Evolutionary conservation across 371 early-diverging fungal species (phyloP).

Genomic region (Mucor circinelloides): DNA sequence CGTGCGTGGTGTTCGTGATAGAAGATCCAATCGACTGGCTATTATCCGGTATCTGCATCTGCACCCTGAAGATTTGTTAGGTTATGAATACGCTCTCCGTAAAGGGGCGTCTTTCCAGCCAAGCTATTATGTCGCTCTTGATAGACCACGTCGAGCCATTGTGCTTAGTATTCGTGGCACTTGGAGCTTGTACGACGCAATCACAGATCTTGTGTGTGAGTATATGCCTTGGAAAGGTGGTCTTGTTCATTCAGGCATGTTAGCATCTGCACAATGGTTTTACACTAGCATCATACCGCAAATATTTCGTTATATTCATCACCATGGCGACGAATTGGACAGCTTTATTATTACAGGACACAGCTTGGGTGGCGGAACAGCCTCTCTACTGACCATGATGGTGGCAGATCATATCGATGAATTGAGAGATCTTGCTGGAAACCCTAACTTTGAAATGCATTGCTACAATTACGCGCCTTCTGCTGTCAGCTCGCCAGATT

Average conservation of each 20-base stretch:
- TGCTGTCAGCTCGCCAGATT: slow-evolving; percentile 62
- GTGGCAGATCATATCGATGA: slow-evolving; percentile 60
- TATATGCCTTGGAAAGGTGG: slow-evolving; percentile 86
- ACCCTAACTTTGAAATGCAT: slow-evolving; percentile 34
- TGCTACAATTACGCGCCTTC: slow-evolving; percentile 54
- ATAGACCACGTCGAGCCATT: slow-evolving; percentile 64
- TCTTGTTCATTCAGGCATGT: slow-evolving; percentile 80
- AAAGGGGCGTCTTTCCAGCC: slow-evolving; percentile 74
- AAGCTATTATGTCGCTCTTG: slow-evolving; percentile 74
- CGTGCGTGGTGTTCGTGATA: slow-evolving; percentile 29
- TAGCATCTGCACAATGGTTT: slow-evolving; percentile 81
- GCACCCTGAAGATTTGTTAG: slow-evolving; percentile 69
- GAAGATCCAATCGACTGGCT: slow-evolving; percentile 66
- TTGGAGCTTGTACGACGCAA: slow-evolving; percentile 77
- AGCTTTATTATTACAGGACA: slow-evolving; percentile 64
- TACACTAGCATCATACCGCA: slow-evolving; percentile 70
- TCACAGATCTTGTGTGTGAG: slow-evolving; percentile 86
- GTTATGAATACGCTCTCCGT: slow-evolving; percentile 71
- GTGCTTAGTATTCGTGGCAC: slow-evolving; percentile 83
- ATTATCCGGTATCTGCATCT: slow-evolving; percentile 70
- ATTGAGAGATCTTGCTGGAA: slow-evolving; percentile 40
- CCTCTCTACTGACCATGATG: slow-evolving; percentile 77
- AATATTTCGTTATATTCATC: slow-evolving; percentile 48
- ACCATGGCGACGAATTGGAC: slow-evolving; percentile 26
- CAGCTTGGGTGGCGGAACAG: slow-evolving; percentile 78